Base-by-base conservation (phyloP, 345 rosid genomes). In the Luvunga scandens region DNA sequence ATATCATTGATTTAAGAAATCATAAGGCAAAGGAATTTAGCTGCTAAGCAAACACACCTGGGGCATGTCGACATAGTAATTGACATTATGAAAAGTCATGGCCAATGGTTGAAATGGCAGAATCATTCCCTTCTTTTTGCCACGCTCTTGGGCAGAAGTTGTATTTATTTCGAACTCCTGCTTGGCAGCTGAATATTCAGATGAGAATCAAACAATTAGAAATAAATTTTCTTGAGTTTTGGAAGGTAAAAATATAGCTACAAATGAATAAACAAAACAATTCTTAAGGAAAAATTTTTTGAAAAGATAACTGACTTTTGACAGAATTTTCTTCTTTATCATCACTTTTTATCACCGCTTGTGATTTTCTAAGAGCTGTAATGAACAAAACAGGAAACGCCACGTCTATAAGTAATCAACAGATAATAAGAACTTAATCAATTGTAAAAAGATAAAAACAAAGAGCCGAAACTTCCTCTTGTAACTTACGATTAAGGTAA, bases 61-160 rank as follows among this genome's bases (percentile, higher is more conserved):
- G 33, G 98, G 98, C 95, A 93, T 91, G 80, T 95, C 95, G 76
- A 95, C 98, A 77, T 80, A 95, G 86, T 93, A 95, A 82, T 91
- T 95, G 83, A 95, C 94, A 85, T 93, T 86, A 80, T 90, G 90
- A 81, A 95, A 95, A 73, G 97, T 93, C 98, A 95, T 93, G 83
- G 95, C 82, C 77, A 91, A 87, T 61, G 97, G 98, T 82, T 89
- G 88, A 84, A 95, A 93, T 77, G 98, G 98, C 77, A 95, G 94
- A 78, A 95, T 91, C 98, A 93, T 93, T 86, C 98, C 98, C 77
- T 85, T 91, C 78, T 80, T 87, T 81, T 83, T 85, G 75, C 39
- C 85, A 72, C 76, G 83, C 31, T 74, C 87, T 56, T 55, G 72
- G 61, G 76, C 67, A 76, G 82, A 75, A 63, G 81, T 22, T 73